Evolutionary conservation across 768 basidiomycete genomes (phyloP), one percentile per base, ranked within the genome.

Genomic region (Russula abietina): DNA sequence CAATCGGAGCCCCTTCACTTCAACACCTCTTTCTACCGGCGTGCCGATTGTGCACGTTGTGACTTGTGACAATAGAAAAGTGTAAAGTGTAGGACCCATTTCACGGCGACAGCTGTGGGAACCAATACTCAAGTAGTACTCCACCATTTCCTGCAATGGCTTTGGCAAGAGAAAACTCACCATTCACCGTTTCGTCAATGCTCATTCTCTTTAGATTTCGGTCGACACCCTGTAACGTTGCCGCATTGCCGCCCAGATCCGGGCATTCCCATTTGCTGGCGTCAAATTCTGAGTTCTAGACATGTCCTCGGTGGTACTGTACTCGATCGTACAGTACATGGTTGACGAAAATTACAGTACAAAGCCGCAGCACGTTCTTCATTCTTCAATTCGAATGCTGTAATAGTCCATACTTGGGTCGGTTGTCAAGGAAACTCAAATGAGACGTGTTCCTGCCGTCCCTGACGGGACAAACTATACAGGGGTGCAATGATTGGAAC

Each of bases 261-360:
- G 82, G 67, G 89, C 88, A 7, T 91, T 81, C 70, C 87, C 80
- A n/a, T n/a, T n/a, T 39, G 82, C 84, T 30, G 88, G 86, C 32
- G 74, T 85, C 58, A 89, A 60, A 54, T 54, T 54, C 38, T n/a
- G n/a, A 38, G 38, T 10, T 32, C 51, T 0, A 45, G n/a, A 45
- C 7, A 45, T 45, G 43, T 22, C 19, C 10, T 45, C 10, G 9
- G 43, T 45, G 43, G 43, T 16, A 39, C 12, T 39, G 38, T 39
- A 36, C 0, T 1, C 12, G 9, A 11, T 36, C 36, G 36, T 16
- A 38, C 1, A 2, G 43, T 60, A n/a, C 8, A n/a, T 32, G 10
- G n/a, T 22, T 16, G 6, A 46, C 24, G 17, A 30, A 60, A 36
- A 22, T 26, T 54, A 26, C 32, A 33, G 28, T 30, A n/a, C 22